Base-by-base conservation (phyloP, 805 yeast genomes). In the Wickerhamiella qilinensis region DNA sequence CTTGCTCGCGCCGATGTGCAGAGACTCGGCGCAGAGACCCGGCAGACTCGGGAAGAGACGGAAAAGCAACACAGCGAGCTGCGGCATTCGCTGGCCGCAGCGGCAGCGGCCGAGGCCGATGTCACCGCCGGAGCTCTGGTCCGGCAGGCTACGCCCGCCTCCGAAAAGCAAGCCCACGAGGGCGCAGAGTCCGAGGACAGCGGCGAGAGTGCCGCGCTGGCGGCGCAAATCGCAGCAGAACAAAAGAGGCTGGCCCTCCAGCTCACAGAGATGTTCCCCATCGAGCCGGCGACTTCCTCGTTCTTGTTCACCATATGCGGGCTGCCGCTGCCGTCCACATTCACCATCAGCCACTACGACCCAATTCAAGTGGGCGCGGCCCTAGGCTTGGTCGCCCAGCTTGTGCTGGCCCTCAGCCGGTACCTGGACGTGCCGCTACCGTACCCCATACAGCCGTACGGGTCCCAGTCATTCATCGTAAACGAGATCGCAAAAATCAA, bases 361-460 rank as follows among this genome's bases (percentile, higher is more conserved):
- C 66, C 65, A 16, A 57, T 56, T 9, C 62, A 63, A 35, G 57
- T 65, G 0, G 71, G 65, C 30, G 66, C 74, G 0, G 64, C 71
- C n/a, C 50, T 69, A 20, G 74, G 75, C 2, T 62, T 62, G 39
- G 58, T 67, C 3, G 57, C 67, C 2, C 67, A 67, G 22, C 47
- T 71, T 3, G 59, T 69, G 4, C 48, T 51, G 12, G 43, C 62
- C 20, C 49, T 69, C 3, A 55, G 73, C 4, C 44, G 45, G 18
- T 67, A 70, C 40, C 51, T 71, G 38, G 53, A 52, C 17, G 58
- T 68, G 2, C 63, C 71, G 3, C 49, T 71, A 30, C 59, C 73
- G 31, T 72, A 70, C 43, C 75, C 74, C 0, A 53, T 69, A 3
- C 60, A 61, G 36, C 61, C 63, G 21, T 56, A 57, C 35, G 76